These are phyloP conservation scores for Albatrellus sp. DNA, from an alignment of 1,284 basidiomycete species.

Conservation along the genomic window DNA sequence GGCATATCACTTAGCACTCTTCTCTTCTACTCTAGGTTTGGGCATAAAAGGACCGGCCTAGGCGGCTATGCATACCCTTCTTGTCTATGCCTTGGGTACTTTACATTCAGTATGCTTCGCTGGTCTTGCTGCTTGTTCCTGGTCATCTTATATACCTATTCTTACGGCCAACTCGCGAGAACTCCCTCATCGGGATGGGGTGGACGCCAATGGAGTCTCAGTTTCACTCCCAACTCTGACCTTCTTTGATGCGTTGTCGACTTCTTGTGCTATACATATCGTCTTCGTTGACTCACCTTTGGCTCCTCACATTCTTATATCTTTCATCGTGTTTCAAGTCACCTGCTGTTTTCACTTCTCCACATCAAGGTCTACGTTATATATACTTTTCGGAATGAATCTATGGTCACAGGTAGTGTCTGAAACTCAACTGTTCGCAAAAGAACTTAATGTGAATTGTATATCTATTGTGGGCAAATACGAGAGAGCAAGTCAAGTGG, in stretches of 20 bases:
- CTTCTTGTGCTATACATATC: conserved; percentile 29
- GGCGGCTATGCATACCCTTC: conserved; percentile 6
- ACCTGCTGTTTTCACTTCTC: conserved; percentile 1
- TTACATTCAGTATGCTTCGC: conserved; percentile 13
- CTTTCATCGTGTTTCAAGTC: conserved; percentile 3
- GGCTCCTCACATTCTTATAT: conserved; percentile 11
- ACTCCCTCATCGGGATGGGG: not conserved
- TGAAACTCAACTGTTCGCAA: not conserved
- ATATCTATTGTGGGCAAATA: not conserved
- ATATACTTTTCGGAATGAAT: not conserved
- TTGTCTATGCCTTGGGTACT: conserved; percentile 4
- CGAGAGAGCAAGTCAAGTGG: no score
- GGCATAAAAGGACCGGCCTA: conserved; percentile 21
- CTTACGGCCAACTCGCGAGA: conserved; percentile 13
- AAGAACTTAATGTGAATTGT: not conserved
- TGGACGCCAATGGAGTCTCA: conserved; percentile 40
- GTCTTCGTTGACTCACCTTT: conserved; percentile 13
- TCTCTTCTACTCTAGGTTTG: conserved; percentile 22
- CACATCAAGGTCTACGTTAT: not conserved
- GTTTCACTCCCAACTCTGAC: conserved; percentile 34
- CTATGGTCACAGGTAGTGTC: no score
- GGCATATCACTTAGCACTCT: not conserved
- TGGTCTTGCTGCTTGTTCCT: conserved; percentile 16
- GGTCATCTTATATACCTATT: conserved; percentile 35
- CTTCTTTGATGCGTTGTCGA: conserved; percentile 18